These are phyloP conservation scores for Russula ochroleuca DNA, from an alignment of 768 basidiomycete species.

Conservation along the genomic window DNA sequence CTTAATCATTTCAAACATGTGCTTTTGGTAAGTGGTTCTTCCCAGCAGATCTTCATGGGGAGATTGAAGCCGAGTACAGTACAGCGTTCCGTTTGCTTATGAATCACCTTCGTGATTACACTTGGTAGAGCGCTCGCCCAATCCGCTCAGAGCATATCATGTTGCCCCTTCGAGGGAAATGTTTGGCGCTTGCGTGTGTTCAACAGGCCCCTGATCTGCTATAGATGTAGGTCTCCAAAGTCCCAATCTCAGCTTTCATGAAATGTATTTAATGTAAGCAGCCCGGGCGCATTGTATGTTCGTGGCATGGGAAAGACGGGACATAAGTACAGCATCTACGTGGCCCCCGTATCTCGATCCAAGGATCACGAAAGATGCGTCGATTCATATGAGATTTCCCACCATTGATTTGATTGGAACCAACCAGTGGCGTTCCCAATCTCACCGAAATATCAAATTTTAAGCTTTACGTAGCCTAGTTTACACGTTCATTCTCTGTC, in stretches of 20 bases:
- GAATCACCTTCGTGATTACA: not conserved
- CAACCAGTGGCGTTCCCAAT: no score
- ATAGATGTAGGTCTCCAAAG: not conserved
- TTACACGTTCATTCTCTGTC: no score
- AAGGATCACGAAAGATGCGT: no score
- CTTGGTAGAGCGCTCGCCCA: not conserved
- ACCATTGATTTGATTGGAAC: no score
- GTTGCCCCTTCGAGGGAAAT: not conserved
- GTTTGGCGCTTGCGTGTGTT: not conserved
- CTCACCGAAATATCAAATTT: no score
- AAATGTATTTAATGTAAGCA: no score
- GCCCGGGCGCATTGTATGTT: not conserved
- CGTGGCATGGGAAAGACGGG: not conserved
- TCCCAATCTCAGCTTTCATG: no score
- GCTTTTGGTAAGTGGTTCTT: not conserved
- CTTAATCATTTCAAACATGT: not conserved
- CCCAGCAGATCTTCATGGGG: not conserved
- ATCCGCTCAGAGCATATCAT: not conserved
- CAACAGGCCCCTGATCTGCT: not conserved
- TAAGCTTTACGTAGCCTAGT: no score
- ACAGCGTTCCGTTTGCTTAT: not conserved
- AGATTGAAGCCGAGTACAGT: not conserved
- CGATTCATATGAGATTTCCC: no score
- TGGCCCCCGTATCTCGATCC: no score
- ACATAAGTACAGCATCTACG: not conserved